phyloP scores from a whole-genome alignment of 2,329 filamentous ascomycete species.

The Phialophora chinensis region DNA sequence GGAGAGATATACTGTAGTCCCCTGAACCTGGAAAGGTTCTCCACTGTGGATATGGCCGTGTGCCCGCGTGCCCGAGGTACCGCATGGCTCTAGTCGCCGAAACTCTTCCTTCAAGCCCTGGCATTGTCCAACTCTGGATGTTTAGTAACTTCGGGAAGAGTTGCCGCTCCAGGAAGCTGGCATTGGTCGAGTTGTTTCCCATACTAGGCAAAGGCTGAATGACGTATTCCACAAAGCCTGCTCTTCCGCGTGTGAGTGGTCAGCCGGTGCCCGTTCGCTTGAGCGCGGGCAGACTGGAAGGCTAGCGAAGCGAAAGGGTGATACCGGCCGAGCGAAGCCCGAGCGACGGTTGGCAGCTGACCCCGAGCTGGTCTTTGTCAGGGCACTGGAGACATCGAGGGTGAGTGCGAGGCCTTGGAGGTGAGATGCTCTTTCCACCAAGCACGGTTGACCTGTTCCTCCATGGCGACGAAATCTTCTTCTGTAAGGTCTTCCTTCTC shows the following conservation, averaged over 20 bases:
- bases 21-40: background rate
- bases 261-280: background rate
- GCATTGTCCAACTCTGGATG: background rate
- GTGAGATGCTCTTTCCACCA: constrained; percentile 16
- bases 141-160: background rate
- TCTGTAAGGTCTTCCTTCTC: constrained; percentile 8
- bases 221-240: background rate
- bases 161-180: background rate
- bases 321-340: background rate
- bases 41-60: background rate
- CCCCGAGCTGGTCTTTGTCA: background rate
- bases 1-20: background rate
- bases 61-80: background rate
- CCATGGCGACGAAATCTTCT: constrained; percentile 13
- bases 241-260: background rate
- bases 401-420: constrained; percentile 5
- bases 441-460: constrained; percentile 11
- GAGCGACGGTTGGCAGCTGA: background rate
- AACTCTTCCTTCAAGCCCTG: background rate
- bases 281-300: background rate
- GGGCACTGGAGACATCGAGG: background rate
- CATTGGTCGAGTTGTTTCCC: background rate
- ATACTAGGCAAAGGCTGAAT: background rate
- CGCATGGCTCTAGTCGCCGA: background rate
- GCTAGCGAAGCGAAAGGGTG: background rate